phyloP scores from a whole-genome alignment of 2,329 filamentous ascomycete genomes.

The Cordyceps tenuipes region DNA sequence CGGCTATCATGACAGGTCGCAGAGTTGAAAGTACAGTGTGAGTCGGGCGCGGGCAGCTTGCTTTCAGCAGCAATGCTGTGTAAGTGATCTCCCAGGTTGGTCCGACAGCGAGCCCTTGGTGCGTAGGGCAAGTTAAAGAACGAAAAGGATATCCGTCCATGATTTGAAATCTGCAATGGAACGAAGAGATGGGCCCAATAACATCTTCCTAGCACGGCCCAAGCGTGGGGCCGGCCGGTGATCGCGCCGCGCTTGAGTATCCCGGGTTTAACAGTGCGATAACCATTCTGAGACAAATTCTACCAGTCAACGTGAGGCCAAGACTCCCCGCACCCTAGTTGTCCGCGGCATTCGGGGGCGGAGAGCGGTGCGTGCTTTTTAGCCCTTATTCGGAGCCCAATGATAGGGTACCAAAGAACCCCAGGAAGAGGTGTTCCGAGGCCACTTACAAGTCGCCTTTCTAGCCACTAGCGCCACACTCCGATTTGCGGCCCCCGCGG shows the following conservation, averaged over 20 bases:
- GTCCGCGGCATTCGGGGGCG: neutral
- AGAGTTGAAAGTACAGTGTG: neutral
- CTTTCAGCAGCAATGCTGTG: neutral
- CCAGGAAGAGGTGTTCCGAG: neutral
- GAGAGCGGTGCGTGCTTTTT: neutral
- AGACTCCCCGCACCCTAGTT: neutral
- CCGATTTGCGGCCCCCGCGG: neutral
- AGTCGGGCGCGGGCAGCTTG: neutral
- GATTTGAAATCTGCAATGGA: neutral
- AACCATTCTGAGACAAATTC: neutral
- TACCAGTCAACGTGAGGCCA: neutral
- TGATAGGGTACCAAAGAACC: neutral
- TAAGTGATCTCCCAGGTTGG: neutral
- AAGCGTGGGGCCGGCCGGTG: conserved; percentile 1
- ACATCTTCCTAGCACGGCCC: neutral
- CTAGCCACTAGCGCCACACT: neutral
- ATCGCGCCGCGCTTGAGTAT: neutral
- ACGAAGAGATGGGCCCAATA: neutral
- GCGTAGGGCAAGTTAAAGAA: neutral
- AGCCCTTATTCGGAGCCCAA: neutral
- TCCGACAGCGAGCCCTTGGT: neutral
- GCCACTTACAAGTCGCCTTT: neutral
- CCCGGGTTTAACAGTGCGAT: neutral
- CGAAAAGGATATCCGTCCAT: neutral
- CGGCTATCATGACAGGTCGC: neutral